Conservation (phyloP, 2,329 filamentous ascomycete species). For the Cordyceps militaris region DNA sequence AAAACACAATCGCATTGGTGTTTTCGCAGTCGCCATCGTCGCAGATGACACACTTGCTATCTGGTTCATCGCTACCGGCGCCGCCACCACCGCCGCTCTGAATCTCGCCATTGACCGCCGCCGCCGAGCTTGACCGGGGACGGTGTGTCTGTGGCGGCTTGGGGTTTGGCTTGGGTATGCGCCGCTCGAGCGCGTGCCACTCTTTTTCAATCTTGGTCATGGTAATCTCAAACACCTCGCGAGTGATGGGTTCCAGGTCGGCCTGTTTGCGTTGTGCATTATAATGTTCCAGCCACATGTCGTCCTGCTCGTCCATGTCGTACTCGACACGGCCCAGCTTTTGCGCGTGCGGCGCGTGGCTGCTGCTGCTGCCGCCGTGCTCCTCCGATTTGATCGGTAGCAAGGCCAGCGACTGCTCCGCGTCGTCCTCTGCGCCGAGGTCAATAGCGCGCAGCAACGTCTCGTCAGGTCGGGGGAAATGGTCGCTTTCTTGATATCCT, state of each 20-base stretch:
- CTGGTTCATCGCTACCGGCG: constrained; percentile 64
- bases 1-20: constrained; percentile 98
- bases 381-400: constrained; percentile 23
- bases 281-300: constrained; percentile 84
- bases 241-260: constrained; percentile 75
- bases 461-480: constrained; percentile 71
- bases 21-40: constrained; percentile 99
- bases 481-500: constrained; percentile 90
- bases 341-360: constrained; percentile 21
- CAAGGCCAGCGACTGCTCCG: constrained; percentile 34
- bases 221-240: constrained; percentile 92
- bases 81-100: constrained; percentile 42
- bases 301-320: constrained; percentile 99
- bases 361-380: constrained; percentile 11
- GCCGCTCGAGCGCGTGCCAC: constrained; percentile 92
- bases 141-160: constrained; percentile 93
- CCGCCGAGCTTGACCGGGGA: constrained; percentile 86
- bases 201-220: constrained; percentile 99
- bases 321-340: constrained; percentile 83
- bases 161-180: constrained; percentile 93
- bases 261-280: constrained; percentile 70
- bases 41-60: constrained; percentile 95
- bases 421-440: constrained; percentile 51
- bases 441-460: constrained; percentile 61
- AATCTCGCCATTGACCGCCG: constrained; percentile 89